phyloP scores from a whole-genome alignment of 306 rosid genomes.

The Betula pendula region DNA sequence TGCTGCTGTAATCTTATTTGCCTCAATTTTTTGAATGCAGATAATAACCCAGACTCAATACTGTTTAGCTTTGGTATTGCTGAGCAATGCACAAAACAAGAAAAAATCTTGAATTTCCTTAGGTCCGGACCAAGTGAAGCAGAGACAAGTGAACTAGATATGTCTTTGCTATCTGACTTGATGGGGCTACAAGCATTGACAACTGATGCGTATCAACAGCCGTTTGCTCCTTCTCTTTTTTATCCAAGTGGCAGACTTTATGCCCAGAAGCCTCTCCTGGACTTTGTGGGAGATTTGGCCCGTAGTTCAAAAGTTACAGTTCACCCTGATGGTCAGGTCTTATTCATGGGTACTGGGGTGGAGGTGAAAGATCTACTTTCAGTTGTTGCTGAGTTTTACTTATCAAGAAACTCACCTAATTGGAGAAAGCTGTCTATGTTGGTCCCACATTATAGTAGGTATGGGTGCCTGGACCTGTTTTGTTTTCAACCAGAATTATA shows the following conservation, averaged over 20 bases:
- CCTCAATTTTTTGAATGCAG: slow-evolving; percentile 44
- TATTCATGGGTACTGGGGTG: slow-evolving; percentile 52
- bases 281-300: slow-evolving; percentile 57
- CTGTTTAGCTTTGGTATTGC: slow-evolving; percentile 62
- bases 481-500: slow-evolving; percentile 2
- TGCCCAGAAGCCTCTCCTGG: slow-evolving; percentile 52
- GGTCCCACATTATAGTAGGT: slow-evolving; percentile 77
- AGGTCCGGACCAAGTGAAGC: slow-evolving; percentile 52
- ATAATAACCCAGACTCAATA: slow-evolving; percentile 42
- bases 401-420: slow-evolving; percentile 39
- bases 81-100: slow-evolving; percentile 59
- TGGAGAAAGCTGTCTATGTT: slow-evolving; percentile 53
- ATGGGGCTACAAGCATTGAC: slow-evolving; percentile 50
- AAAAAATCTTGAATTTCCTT: slow-evolving; percentile 56
- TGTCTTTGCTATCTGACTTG: slow-evolving; percentile 47
- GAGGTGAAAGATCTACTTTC: slow-evolving; percentile 79
- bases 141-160: slow-evolving; percentile 40
- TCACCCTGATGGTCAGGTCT: slow-evolving; percentile 68
- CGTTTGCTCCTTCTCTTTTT: slow-evolving; percentile 52
- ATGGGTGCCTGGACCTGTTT: slow-evolving; percentile 24
- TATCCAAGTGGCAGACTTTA: slow-evolving; percentile 44
- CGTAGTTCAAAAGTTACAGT: slow-evolving; percentile 54
- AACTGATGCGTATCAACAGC: slow-evolving; percentile 32
- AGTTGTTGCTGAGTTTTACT: slow-evolving; percentile 61
- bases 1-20: slow-evolving; percentile 10